A percentile compares a stretch with the other conserved stretches of the same genome.
Conservation (phyloP, 208 protist species). For the Herpetomonas samuelpessoai region DNA sequence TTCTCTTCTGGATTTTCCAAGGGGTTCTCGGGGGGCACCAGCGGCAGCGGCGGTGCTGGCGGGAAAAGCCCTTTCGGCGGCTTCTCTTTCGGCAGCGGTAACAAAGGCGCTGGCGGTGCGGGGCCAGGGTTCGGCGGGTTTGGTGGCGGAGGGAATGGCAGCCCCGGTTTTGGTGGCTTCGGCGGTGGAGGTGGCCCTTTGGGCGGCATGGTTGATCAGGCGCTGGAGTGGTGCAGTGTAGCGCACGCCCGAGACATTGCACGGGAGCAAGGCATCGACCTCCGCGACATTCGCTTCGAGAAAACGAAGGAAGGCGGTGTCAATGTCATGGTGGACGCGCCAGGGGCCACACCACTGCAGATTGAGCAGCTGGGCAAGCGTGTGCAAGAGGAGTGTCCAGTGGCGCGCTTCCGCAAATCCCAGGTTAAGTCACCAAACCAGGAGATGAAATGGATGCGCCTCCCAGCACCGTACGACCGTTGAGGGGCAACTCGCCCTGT, state of each 20-base stretch:
- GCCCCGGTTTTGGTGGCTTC: slow-evolving; percentile 15
- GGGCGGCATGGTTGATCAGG: slow-evolving; percentile 73
- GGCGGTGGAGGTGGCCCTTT: slow-evolving; percentile 28
- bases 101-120: slow-evolving; percentile 3
- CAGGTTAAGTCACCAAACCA: slow-evolving; percentile 56
- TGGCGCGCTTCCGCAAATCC: slow-evolving; percentile 83
- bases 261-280: slow-evolving; percentile 60
- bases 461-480: slow-evolving; percentile 67
- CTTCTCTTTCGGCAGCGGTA: background rate
- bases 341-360: slow-evolving; percentile 74
- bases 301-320: slow-evolving; percentile 68
- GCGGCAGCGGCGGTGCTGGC: slow-evolving; percentile 5
- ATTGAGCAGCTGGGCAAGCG: slow-evolving; percentile 82
- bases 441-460: slow-evolving; percentile 77
- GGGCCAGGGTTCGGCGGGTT: slow-evolving; percentile 1
- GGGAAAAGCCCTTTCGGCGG: slow-evolving; percentile 2
- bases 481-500: slow-evolving; percentile 9
- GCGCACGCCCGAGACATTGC: slow-evolving; percentile 80
- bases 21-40: slow-evolving; percentile 27
- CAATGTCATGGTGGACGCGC: slow-evolving; percentile 81
- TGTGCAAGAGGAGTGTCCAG: slow-evolving; percentile 86
- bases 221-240: slow-evolving; percentile 84
- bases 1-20: slow-evolving; percentile 50
- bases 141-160: slow-evolving; percentile 1
- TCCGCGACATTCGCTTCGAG: slow-evolving; percentile 77